A percentile compares a stretch with the other conserved stretches of the same genome.
Evolutionary conservation across 352 stramenopile genomes (phyloP).

Genomic region (Phytophthora pini): DNA sequence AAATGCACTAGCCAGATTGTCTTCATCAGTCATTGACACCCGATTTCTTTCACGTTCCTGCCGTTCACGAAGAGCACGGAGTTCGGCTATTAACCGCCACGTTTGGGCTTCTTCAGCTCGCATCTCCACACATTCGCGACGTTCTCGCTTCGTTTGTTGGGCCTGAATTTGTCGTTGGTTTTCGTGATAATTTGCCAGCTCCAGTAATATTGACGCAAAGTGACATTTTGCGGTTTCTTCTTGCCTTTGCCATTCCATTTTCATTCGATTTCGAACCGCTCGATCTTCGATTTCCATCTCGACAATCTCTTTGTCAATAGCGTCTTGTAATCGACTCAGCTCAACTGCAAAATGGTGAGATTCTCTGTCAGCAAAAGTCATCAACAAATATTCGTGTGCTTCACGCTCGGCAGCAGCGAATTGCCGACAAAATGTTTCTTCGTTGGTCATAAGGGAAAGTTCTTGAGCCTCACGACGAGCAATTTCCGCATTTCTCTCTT

Average conservation of each 20-base stretch:
- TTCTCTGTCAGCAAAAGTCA: conserved; percentile 28
- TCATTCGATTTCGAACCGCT: conserved; percentile 24
- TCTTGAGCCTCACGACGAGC: conserved; percentile 25
- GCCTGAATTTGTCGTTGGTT: conserved; percentile 27
- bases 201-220: conserved; percentile 33
- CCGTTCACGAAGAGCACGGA: conserved; percentile 21
- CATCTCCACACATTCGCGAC: conserved; percentile 51
- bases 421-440: conserved; percentile 14
- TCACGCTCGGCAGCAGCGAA: conserved; percentile 23
- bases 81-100: conserved; percentile 37
- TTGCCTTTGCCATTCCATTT: conserved; percentile 22
- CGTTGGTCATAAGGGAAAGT: conserved; percentile 16
- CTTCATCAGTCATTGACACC: conserved; percentile 43
- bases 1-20: conserved; percentile 17
- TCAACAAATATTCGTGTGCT: conserved; percentile 4
- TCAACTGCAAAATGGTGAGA: conserved; percentile 12
- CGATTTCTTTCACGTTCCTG: conserved; percentile 29
- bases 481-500: conserved; percentile 17
- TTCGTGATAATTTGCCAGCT: conserved; percentile 32
- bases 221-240: conserved; percentile 2
- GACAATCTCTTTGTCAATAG: conserved; percentile 5
- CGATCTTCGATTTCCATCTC: conserved; percentile 33
- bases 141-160: conserved; percentile 31
- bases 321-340: conserved; percentile 2
- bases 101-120: conserved; percentile 50